Conservation (phyloP, 306 rosid genomes). For the Quercus suber region DNA sequence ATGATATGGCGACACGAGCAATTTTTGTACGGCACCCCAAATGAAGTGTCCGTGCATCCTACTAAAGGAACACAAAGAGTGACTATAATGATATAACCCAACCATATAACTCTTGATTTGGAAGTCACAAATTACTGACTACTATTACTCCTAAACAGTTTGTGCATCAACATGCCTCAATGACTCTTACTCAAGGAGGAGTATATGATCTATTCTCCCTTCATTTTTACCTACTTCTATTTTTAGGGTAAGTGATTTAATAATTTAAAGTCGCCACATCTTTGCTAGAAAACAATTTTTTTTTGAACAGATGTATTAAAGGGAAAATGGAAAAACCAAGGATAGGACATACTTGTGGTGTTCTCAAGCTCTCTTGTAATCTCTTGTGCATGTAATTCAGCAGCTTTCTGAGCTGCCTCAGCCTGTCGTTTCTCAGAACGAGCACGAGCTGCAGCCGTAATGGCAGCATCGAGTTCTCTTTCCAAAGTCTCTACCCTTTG, state of each 20-base stretch:
- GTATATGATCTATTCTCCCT: background rate
- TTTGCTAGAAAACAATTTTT: background rate
- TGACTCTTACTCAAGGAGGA: background rate
- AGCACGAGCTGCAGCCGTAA: slow-evolving; percentile 79
- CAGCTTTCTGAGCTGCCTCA: slow-evolving; percentile 76
- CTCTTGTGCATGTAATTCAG: slow-evolving; percentile 73
- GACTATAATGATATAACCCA: background rate
- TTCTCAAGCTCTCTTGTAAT: slow-evolving; percentile 89
- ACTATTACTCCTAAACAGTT: background rate
- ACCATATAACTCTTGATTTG: background rate
- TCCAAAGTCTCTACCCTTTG: slow-evolving; percentile 85
- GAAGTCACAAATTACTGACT: background rate
- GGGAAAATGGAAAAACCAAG: background rate
- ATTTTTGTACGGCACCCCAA: too few relatives aligned
- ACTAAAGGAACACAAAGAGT: background rate
- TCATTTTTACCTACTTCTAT: too few relatives aligned
- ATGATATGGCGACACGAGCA: too few relatives aligned
- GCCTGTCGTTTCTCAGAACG: slow-evolving; percentile 92
- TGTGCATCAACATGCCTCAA: background rate
- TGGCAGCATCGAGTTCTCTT: slow-evolving; percentile 91
- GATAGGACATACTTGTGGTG: slow-evolving; percentile 68
- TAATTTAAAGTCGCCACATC: background rate
- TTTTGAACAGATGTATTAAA: background rate
- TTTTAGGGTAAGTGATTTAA: background rate
- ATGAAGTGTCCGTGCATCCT: too few relatives aligned